Percentiles rank a stretch among this genome's conserved stretches.
phyloP scores from a whole-genome alignment of 345 rosid genomes.

The Sapria himalayana region DNA sequence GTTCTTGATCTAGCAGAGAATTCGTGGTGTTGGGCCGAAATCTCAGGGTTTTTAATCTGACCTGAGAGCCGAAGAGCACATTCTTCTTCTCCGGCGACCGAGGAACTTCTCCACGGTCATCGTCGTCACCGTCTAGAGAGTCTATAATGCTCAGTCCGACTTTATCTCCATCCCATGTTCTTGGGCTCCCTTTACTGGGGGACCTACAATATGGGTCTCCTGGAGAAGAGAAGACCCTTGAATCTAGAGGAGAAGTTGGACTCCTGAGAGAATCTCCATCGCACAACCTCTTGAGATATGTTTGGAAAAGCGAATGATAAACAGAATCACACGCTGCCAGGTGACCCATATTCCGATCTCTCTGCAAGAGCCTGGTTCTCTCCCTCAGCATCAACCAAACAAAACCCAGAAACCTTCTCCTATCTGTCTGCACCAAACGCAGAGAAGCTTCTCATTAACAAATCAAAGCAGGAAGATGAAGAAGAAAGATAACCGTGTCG shows the following conservation, averaged over 20 bases:
- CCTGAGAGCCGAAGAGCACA: slow-evolving; percentile 42
- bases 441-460: too few relatives aligned
- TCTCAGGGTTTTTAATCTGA: slow-evolving; percentile 28
- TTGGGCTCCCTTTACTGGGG: slow-evolving; percentile 18
- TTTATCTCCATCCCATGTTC: slow-evolving; percentile 49
- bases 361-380: neutral
- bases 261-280: slow-evolving; percentile 68
- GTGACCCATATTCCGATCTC: slow-evolving; percentile 8
- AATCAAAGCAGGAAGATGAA: neutral
- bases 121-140: slow-evolving; percentile 26
- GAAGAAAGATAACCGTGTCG: neutral
- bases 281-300: slow-evolving; percentile 30
- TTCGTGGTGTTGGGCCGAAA: too few relatives aligned
- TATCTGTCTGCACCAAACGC: too few relatives aligned
- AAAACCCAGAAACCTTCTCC: neutral
- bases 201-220: slow-evolving; percentile 26
- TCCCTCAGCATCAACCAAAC: too few relatives aligned
- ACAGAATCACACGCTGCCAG: too few relatives aligned
- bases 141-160: slow-evolving; percentile 74
- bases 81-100: slow-evolving; percentile 27
- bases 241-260: slow-evolving; percentile 85
- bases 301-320: too few relatives aligned
- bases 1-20: too few relatives aligned
- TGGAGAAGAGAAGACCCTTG: slow-evolving; percentile 31
- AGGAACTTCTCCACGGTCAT: slow-evolving; percentile 12